A percentile compares a stretch with the other conserved stretches of the same genome.
phyloP scores from a whole-genome alignment of 352 stramenopile genomes.

The Peronospora tabacina region DNA sequence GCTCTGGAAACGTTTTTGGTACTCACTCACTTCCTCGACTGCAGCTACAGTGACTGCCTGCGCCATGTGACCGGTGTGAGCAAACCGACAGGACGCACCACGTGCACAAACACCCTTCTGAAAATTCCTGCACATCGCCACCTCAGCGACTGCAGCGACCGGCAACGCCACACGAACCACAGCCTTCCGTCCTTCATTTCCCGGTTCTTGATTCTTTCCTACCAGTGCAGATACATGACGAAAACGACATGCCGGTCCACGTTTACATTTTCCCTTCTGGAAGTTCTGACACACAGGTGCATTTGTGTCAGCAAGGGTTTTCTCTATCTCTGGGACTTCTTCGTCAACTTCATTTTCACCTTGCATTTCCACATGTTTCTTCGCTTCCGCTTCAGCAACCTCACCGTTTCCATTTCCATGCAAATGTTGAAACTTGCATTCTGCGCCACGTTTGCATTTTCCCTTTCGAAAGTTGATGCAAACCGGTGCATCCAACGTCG shows the following conservation, averaged over 20 bases:
- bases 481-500: constrained; percentile 41
- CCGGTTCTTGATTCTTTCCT: constrained; percentile 6
- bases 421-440: constrained; percentile 57
- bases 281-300: constrained; percentile 57
- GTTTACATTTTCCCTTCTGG: constrained; percentile 66
- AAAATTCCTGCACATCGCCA: constrained; percentile 50
- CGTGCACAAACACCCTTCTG: constrained; percentile 35
- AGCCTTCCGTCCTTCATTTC: constrained; percentile 20
- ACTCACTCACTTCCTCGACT: constrained; percentile 50
- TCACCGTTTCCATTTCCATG: constrained; percentile 10
- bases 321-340: constrained; percentile 22
- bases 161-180: constrained; percentile 33
- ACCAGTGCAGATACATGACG: constrained; percentile 33
- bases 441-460: constrained; percentile 55
- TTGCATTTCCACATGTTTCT: constrained; percentile 4
- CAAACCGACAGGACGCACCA: constrained; percentile 48
- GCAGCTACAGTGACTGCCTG: constrained; percentile 15
- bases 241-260: constrained; percentile 50
- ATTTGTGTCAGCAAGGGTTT: constrained; percentile 35
- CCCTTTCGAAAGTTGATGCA: constrained; percentile 73
- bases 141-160: constrained; percentile 35
- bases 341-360: constrained; percentile 1
- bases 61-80: constrained; percentile 32
- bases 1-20: constrained; percentile 59
- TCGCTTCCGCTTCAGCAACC: constrained; percentile 4